Percentiles rank a stretch among this genome's conserved stretches.
Evolutionary conservation across 2,329 filamentous ascomycete genomes (phyloP).

Genomic region (Stemphylium vesicarium): DNA sequence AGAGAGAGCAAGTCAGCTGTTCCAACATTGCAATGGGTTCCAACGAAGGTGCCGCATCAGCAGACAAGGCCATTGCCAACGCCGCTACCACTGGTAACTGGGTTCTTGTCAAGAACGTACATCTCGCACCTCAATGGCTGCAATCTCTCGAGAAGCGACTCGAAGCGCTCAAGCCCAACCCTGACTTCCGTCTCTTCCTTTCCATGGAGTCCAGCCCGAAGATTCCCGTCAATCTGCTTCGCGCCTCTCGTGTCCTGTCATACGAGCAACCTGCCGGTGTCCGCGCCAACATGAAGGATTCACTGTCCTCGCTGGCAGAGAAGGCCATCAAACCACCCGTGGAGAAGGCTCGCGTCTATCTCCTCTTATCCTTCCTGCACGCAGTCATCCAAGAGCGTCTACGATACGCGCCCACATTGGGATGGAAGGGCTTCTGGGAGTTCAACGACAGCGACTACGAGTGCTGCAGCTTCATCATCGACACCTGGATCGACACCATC

Average conservation of each 20-base stretch:
- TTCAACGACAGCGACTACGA: slow-evolving; percentile 99
- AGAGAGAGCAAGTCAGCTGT: slow-evolving; percentile 80
- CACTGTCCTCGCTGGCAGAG: slow-evolving; percentile 79
- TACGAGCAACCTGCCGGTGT: slow-evolving; percentile 98
- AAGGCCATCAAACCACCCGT: slow-evolving; percentile 82
- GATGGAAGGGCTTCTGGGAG: slow-evolving; percentile 99
- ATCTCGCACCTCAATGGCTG: slow-evolving; percentile 93
- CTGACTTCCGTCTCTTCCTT: slow-evolving; percentile 91
- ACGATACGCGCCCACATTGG: slow-evolving; percentile 89
- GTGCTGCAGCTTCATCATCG: slow-evolving; percentile 94
- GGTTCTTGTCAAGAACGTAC: slow-evolving; percentile 99
- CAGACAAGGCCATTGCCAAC: slow-evolving; percentile 93
- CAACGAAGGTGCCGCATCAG: slow-evolving; percentile 87
- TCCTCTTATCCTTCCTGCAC: slow-evolving; percentile 91
- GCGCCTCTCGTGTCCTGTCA: slow-evolving; percentile 92
- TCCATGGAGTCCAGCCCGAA: slow-evolving; percentile 98
- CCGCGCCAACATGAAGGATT: slow-evolving; percentile 98
- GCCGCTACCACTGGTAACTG: slow-evolving; percentile 91
- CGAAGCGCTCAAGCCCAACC: slow-evolving; percentile 91
- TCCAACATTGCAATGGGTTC: slow-evolving; percentile 99
- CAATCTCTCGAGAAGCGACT: slow-evolving; percentile 97
- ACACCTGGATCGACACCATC: slow-evolving; percentile 87
- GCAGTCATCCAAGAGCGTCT: slow-evolving; percentile 94
- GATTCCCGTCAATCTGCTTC: slow-evolving; percentile 94
- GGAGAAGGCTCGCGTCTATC: slow-evolving; percentile 86